Conservation (phyloP, 192 early-diverging fungal species). For the Coemansia sp. region DNA sequence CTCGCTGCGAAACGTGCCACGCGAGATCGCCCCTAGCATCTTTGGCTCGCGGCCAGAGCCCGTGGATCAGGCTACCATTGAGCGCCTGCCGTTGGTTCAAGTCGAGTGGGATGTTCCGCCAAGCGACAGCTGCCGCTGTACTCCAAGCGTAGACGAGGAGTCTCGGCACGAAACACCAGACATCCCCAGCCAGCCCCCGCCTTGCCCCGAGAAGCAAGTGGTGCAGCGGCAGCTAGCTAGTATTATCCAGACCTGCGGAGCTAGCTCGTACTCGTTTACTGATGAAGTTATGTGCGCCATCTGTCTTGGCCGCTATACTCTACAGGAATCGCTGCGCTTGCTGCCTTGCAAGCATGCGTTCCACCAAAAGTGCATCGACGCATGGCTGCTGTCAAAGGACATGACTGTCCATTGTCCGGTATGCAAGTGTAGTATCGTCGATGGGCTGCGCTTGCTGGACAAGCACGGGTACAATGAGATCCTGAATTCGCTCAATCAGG, state of each 20-base stretch:
- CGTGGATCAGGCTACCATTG: slow-evolving; percentile 23
- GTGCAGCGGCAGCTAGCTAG: slow-evolving; percentile 36
- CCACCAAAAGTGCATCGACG: slow-evolving; percentile 73
- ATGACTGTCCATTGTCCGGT: slow-evolving; percentile 73
- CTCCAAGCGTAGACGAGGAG: slow-evolving; percentile 15
- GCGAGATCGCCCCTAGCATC: slow-evolving; percentile 32
- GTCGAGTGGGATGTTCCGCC: slow-evolving; percentile 29
- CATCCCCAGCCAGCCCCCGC: background rate
- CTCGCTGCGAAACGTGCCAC: slow-evolving; percentile 35
- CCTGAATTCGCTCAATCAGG: slow-evolving; percentile 9
- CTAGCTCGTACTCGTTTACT: slow-evolving; percentile 42
- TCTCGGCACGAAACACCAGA: slow-evolving; percentile 29
- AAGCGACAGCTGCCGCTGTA: background rate
- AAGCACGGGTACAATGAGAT: slow-evolving; percentile 37
- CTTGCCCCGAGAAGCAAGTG: slow-evolving; percentile 6
- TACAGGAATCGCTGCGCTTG: slow-evolving; percentile 62
- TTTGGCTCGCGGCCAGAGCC: slow-evolving; percentile 35
- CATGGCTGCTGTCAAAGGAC: slow-evolving; percentile 70
- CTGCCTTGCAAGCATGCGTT: slow-evolving; percentile 78
- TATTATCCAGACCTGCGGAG: slow-evolving; percentile 34
- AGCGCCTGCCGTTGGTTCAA: slow-evolving; percentile 31
- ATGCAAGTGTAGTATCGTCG: slow-evolving; percentile 61
- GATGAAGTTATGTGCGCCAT: slow-evolving; percentile 75
- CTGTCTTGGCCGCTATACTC: slow-evolving; percentile 67
- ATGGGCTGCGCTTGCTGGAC: slow-evolving; percentile 29